These are phyloP conservation scores for Fusarium neocosmosporiellum DNA, from an alignment of 2,329 filamentous ascomycete genomes.

Conservation along the genomic window DNA sequence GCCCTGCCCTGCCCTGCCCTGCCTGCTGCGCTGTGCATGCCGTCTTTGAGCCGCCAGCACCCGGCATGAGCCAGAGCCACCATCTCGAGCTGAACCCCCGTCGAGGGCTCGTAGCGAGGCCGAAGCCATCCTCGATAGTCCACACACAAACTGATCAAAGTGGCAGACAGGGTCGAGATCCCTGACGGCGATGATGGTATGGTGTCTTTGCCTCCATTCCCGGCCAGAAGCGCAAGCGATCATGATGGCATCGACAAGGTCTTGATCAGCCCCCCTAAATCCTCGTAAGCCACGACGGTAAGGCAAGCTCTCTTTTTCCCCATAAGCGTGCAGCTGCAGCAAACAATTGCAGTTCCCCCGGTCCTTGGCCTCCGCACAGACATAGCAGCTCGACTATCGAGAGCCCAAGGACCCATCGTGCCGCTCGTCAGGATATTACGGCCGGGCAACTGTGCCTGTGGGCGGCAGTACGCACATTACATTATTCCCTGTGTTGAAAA, in stretches of 20 bases:
- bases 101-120: constrained; percentile 19
- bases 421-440: constrained; percentile 8
- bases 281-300: constrained; percentile 19
- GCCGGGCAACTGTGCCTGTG: constrained; percentile 2
- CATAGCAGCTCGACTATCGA: constrained; percentile 15
- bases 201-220: constrained; percentile 17
- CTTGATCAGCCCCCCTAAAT: constrained; percentile 14
- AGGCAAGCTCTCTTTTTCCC: constrained; percentile 21
- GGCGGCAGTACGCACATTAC: background rate
- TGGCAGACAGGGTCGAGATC: constrained; percentile 11
- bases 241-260: constrained; percentile 14
- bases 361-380: constrained; percentile 31
- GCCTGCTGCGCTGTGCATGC: background rate
- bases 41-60: constrained; percentile 29
- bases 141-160: constrained; percentile 9
- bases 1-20: background rate
- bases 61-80: constrained; percentile 31
- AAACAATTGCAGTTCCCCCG: constrained; percentile 25
- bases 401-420: background rate
- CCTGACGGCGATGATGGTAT: constrained; percentile 14
- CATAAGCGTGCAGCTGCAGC: constrained; percentile 42
- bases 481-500: constrained; percentile 20
- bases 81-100: constrained; percentile 5
- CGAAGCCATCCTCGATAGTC: constrained; percentile 33
- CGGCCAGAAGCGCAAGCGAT: constrained; percentile 22